These are phyloP conservation scores for Arthrobotrys pseudoclavata DNA, from an alignment of 2,329 filamentous ascomycete species.

Conservation along the genomic window DNA sequence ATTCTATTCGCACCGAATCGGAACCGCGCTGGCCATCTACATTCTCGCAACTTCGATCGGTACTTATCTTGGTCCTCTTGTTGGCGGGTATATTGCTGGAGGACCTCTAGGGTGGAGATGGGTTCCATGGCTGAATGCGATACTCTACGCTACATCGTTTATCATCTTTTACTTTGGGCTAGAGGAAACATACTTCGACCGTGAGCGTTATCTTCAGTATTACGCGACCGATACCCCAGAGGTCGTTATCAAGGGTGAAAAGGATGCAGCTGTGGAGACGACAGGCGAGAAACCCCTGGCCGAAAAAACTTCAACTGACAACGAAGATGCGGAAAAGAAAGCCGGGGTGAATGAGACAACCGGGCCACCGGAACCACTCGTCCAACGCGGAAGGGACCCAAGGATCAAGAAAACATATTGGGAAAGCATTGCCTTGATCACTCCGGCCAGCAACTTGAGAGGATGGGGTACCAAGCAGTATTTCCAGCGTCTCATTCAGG, in stretches of 20 bases:
- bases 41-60: conserved; percentile 72
- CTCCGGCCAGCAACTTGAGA: conserved; percentile 71
- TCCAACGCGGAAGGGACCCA: conserved; percentile 44
- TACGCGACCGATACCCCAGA: conserved; percentile 61
- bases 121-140: conserved; percentile 71
- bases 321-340: conserved; percentile 40
- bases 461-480: conserved; percentile 73
- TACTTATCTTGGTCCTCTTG: conserved; percentile 71
- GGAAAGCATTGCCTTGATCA: conserved; percentile 72
- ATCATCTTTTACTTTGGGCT: conserved; percentile 70
- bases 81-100: conserved; percentile 70
- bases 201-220: conserved; percentile 66
- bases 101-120: conserved; percentile 71
- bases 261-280: conserved; percentile 15
- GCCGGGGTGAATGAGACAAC: conserved; percentile 23
- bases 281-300: conserved; percentile 28
- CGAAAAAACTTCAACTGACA: conserved; percentile 39
- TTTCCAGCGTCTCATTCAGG: conserved; percentile 70
- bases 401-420: conserved; percentile 69
- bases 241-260: conserved; percentile 56
- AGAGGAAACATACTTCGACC: conserved; percentile 71
- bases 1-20: conserved; percentile 73
- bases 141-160: conserved; percentile 69
- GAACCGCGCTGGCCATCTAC: conserved; percentile 71
- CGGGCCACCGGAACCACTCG: conserved; percentile 60